These are phyloP conservation scores for Hericium erinaceus DNA, from an alignment of 768 basidiomycete genomes.

Conservation along the genomic window DNA sequence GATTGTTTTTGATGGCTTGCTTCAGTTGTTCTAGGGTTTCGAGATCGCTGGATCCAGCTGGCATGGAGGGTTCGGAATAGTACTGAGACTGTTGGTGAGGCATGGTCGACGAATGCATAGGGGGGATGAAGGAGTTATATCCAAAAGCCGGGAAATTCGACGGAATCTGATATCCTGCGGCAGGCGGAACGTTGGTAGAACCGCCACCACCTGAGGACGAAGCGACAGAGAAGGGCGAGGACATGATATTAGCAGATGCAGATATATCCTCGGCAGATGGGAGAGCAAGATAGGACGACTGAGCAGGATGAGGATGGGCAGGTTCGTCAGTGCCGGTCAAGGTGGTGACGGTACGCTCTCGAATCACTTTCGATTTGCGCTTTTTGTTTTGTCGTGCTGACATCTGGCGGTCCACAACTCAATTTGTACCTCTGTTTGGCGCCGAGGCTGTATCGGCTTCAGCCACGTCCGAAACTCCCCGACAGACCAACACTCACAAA, in stretches of 20 bases:
- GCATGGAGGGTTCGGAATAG: constrained; percentile 18
- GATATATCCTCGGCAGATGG: not conserved
- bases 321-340: constrained; percentile 31
- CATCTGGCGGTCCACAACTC: constrained; percentile 23
- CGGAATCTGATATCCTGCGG: constrained; percentile 25
- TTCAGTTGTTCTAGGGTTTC: constrained; percentile 72
- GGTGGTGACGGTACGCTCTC: constrained; percentile 62
- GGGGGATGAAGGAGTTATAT: constrained; percentile 1
- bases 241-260: not conserved
- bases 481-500: not conserved
- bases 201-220: not conserved
- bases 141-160: constrained; percentile 11
- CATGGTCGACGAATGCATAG: constrained; percentile 11
- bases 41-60: constrained; percentile 56
- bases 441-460: not conserved
- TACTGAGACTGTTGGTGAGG: constrained; percentile 8
- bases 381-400: constrained; percentile 59
- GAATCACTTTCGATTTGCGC: constrained; percentile 44
- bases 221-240: constrained; percentile 1
- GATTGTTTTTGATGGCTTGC: constrained; percentile 56
- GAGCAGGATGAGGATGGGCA: not conserved
- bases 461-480: not conserved
- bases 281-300: not conserved
- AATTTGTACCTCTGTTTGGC: constrained; percentile 5
- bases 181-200: constrained; percentile 11